A percentile compares a stretch with the other conserved stretches of the same genome.
Evolutionary conservation across 2,329 filamentous ascomycete genomes (phyloP).

Genomic region (Beauveria medogensis): DNA sequence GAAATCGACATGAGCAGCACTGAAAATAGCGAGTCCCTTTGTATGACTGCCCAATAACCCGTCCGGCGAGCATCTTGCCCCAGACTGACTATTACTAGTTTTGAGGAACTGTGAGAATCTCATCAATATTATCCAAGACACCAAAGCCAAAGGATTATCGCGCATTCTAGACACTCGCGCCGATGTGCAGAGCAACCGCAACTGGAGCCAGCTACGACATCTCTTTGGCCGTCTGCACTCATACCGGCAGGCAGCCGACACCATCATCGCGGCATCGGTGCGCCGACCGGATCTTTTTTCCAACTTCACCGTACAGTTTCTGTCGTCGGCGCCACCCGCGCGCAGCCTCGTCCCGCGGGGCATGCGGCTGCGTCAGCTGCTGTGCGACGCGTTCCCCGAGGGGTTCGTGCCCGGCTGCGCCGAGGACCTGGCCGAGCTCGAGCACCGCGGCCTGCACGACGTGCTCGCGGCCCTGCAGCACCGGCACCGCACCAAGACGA

Average conservation of each 20-base stretch:
- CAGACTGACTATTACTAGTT: not conserved
- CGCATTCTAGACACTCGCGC: not conserved
- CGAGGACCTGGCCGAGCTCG: not conserved
- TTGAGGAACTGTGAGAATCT: not conserved
- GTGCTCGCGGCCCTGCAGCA: slow-evolving; percentile 7
- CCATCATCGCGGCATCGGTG: slow-evolving; percentile 9
- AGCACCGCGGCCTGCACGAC: slow-evolving; percentile 8
- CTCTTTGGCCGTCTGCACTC: slow-evolving; percentile 19
- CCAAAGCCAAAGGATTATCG: not conserved
- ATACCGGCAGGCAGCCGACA: slow-evolving; percentile 16
- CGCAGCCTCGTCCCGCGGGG: not conserved
- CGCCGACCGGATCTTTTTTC: slow-evolving; percentile 18
- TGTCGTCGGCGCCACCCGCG: not conserved
- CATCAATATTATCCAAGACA: not conserved
- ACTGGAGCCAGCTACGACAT: slow-evolving; percentile 16
- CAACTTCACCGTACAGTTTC: not conserved
- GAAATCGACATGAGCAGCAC: not conserved
- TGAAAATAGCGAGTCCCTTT: not conserved
- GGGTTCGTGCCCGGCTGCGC: not conserved
- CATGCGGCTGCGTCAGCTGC: not conserved
- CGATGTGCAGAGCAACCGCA: slow-evolving; percentile 10
- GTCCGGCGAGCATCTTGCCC: not conserved
- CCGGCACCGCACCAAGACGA: slow-evolving; percentile 14
- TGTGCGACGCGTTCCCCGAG: not conserved
- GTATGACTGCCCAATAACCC: not conserved